Evolutionary conservation across 1,284 basidiomycete species (phyloP), one percentile per base, ranked within the genome.

Genomic region (Ganoderma sp.): DNA sequence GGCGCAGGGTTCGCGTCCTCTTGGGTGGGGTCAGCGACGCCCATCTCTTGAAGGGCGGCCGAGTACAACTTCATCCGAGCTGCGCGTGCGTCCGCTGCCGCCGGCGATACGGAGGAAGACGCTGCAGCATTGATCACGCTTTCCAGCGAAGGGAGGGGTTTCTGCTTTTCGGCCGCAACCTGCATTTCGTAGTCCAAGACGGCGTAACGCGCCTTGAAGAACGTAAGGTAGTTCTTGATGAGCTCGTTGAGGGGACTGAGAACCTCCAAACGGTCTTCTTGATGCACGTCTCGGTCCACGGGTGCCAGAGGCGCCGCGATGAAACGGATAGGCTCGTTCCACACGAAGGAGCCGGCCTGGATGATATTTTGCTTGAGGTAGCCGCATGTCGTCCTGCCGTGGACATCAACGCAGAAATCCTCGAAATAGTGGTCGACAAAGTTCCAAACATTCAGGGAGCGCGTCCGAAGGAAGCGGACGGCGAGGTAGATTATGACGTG

Each of bases 401-500:
- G n/a, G 14, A 14, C 3, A 7, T 34, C 17, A 12, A 57, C 1
- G 1, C 9, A 15, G 39, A 45, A 34, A 25, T 9, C 54, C 6
- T 59, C 50, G 45, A 66, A 68, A 59, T 66, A 68, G n/a, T 64
- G 7, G 2, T 25, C 34, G 17, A 66, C 39, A 59, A 70, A 68
- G 3, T 2, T 4, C 2, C 58, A 17, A 45, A 52, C 39, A 34
- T 56, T 42, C 9, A 10, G 3, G n/a, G 50, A 48, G 7, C 19
- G 63, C 45, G 43, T 50, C 8, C 28, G 45, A 14, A 71, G 14
- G 54, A 64, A 66, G 7, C 63, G 63, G 17, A 68, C 22, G 6
- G 64, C 67, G 15, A 66, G 25, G 56, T 63, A 63, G 14, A 71
- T 39, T 9, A 68, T n/a, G n/a, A 71, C 67, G 63, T 71, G 52